Evolutionary conservation across 2,329 filamentous ascomycete species (phyloP).

Genomic region (Fusarium pseudonygamai): DNA sequence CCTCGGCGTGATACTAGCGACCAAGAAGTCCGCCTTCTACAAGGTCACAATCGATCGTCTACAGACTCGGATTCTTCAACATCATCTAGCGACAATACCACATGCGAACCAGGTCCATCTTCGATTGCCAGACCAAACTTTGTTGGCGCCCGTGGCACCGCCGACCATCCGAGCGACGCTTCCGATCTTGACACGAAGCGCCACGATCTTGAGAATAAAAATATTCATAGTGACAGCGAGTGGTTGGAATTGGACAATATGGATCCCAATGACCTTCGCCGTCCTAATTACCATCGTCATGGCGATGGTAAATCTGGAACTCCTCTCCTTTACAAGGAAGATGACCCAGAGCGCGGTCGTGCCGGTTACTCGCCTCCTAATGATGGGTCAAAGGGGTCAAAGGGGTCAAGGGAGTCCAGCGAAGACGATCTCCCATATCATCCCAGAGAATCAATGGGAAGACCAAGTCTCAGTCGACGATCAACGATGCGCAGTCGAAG

Average conservation of each 20-base stretch:
- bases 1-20: conserved; percentile 33
- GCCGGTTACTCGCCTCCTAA: conserved; percentile 24
- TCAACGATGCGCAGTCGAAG: conserved; percentile 82
- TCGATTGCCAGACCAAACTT: conserved; percentile 37
- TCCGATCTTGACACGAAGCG: conserved; percentile 44
- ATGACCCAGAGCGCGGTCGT: conserved; percentile 45
- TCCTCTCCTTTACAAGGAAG: conserved; percentile 53
- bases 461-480: conserved; percentile 50
- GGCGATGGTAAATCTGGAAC: conserved; percentile 56
- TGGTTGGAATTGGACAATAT: conserved; percentile 47
- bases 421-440: conserved; percentile 42
- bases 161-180: conserved; percentile 41
- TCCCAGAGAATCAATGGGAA: conserved; percentile 39
- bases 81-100: conserved; percentile 39
- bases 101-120: conserved; percentile 40
- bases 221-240: conserved; percentile 46
- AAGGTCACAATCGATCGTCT: conserved; percentile 29
- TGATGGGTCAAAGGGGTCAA: conserved; percentile 27
- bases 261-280: conserved; percentile 53
- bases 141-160: conserved; percentile 39
- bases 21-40: conserved; percentile 37
- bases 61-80: conserved; percentile 22
- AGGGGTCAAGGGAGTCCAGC: conserved; percentile 27
- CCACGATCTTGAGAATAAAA: conserved; percentile 47
- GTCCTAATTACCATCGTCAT: conserved; percentile 58